Evolutionary conservation across 176 grass and related monocot species (phyloP), one percentile per base, ranked within the genome.

Genomic region (Areca catechu): DNA sequence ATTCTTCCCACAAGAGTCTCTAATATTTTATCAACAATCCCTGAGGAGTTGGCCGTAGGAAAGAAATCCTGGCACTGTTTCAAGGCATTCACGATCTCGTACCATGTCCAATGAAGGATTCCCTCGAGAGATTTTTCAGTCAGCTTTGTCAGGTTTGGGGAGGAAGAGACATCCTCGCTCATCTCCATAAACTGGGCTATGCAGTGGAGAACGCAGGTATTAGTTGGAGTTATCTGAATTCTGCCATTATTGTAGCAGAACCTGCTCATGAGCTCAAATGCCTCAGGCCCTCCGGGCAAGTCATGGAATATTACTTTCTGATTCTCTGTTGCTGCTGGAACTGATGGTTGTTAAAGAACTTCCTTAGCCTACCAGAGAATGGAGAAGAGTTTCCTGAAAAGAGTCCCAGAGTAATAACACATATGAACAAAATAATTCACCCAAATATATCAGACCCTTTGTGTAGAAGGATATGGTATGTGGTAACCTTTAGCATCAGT

Each of bases 101-200:
- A 77, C 94, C 94, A 98, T 23, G 88, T 77, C 94, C 94, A 98
- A 24, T 74, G 83, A 21, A 74, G 84, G 62, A 93, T 89, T 57
- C 80, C 82, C 25, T 81, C 81, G 0, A 93, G 66, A 43, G 62
- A 70, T 25, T 80, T 82, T 16, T 92, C 81, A 5, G 65, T 71
- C 76, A 85, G 24, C 50, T 54, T 71, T 0, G 71, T 61, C 76
- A 98, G 54, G 70, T 83, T 89, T 28, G 77, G 62, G 22, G 75
- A 60, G 18, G 67, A 60, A 72, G 58, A 62, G 23, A 43, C 28
- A 22, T 17, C 16, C 34, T 64, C 57, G 15, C 51, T 23, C 82
- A 85, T 92, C 28, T 86, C 94, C 81, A 99, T 65, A 76, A 89
- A 99, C 61, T 74, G 53, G 5, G 81, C 84, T 17, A 78, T 84